Evolutionary conservation across 2,329 filamentous ascomycete genomes (phyloP).

Genomic region (Talaromyces pinophilus): DNA sequence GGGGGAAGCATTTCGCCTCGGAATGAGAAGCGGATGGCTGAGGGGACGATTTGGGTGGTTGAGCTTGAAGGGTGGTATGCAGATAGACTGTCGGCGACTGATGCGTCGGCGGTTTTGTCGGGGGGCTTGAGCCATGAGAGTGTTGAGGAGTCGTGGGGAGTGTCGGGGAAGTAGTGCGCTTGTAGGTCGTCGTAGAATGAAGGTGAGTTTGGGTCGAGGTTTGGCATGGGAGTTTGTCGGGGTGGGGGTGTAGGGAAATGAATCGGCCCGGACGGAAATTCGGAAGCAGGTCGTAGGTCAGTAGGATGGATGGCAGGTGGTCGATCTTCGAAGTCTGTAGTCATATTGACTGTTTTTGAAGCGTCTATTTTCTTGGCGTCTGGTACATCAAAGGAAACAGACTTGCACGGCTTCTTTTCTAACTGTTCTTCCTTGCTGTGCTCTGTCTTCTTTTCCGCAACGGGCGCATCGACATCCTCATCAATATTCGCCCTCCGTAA

Average conservation of each 20-base stretch:
- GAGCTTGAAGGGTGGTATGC: constrained; percentile 79
- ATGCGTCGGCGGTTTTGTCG: constrained; percentile 58
- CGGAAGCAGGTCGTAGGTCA: constrained; percentile 45
- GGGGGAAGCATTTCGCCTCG: constrained; percentile 78
- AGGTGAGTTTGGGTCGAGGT: constrained; percentile 79
- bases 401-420: constrained; percentile 27
- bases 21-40: constrained; percentile 86
- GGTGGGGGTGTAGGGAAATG: constrained; percentile 50
- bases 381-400: constrained; percentile 33
- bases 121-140: constrained; percentile 88
- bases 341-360: constrained; percentile 7
- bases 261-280: constrained; percentile 38
- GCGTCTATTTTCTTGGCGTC: not conserved
- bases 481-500: constrained; percentile 76
- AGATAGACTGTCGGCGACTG: constrained; percentile 57
- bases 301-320: constrained; percentile 38
- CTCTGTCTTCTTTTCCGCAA: not conserved
- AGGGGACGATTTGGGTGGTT: constrained; percentile 63
- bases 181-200: constrained; percentile 83
- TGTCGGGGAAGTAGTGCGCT: constrained; percentile 87
- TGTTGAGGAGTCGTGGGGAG: constrained; percentile 79
- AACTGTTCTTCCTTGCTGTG: not conserved
- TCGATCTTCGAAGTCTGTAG: constrained; percentile 35
- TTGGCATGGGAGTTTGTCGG: constrained; percentile 56
- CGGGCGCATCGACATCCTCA: constrained; percentile 41